Evolutionary conservation across 345 rosid genomes (phyloP).

Genomic region (Boechera divaricarpa): DNA sequence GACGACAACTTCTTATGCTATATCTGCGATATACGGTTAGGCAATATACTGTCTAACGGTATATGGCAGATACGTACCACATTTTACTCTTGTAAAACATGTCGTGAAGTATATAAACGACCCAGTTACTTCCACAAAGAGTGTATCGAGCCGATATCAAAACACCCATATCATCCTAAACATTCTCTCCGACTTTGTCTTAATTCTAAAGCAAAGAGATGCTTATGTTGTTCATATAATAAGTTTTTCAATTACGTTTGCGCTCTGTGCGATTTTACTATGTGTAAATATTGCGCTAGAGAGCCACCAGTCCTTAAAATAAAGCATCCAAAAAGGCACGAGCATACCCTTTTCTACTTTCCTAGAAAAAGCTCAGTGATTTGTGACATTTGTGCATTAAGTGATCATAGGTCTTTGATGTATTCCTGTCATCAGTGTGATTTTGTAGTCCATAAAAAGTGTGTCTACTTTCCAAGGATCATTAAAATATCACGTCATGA

Average conservation of each 20-base stretch:
- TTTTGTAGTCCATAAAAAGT: background rate
- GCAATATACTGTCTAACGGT: too few relatives aligned
- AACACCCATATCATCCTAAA: conserved; percentile 24
- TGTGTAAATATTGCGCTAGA: background rate
- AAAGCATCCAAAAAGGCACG: conserved; percentile 23
- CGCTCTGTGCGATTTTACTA: conserved; percentile 8
- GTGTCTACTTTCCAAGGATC: background rate
- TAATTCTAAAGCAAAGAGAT: background rate
- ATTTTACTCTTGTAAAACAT: background rate
- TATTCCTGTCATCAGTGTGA: conserved; percentile 10
- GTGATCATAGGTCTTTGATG: background rate
- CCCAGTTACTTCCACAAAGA: background rate
- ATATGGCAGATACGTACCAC: background rate
- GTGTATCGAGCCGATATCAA: conserved; percentile 13
- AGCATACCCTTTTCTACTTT: conserved; percentile 2
- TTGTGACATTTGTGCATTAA: conserved; percentile 7
- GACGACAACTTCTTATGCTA: background rate
- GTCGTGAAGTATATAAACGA: too few relatives aligned
- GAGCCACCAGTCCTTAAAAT: background rate
- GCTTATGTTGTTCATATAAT: background rate
- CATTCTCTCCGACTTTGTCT: background rate
- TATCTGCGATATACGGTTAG: background rate
- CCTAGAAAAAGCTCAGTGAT: background rate
- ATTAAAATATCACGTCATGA: conserved; percentile 32
- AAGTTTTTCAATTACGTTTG: background rate